Conservation (phyloP, 2,329 filamentous ascomycete species). For the Ophioceras dolichostomum region DNA sequence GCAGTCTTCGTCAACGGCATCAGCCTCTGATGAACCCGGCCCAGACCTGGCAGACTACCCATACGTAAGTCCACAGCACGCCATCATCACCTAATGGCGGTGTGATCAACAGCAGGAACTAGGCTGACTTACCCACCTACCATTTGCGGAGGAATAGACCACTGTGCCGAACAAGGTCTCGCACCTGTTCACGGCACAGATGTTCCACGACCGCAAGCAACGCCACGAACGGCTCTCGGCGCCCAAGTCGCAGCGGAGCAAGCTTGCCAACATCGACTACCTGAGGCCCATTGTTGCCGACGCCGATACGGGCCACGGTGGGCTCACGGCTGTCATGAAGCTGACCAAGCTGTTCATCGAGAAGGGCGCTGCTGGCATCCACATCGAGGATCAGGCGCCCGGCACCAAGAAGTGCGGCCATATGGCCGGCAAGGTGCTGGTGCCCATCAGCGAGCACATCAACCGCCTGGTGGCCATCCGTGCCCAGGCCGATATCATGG, state of each 20-base stretch:
- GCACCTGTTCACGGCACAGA: constrained; percentile 94
- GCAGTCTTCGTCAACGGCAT: constrained; percentile 96
- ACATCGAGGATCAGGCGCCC: constrained; percentile 96
- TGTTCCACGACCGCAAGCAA: constrained; percentile 99
- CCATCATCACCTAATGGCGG: too few relatives aligned
- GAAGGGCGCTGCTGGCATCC: constrained; percentile 91
- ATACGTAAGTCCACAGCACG: constrained; percentile 29
- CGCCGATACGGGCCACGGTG: constrained; percentile 93
- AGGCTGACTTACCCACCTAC: not conserved
- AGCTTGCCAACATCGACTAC: constrained; percentile 77
- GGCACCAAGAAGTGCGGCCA: constrained; percentile 99
- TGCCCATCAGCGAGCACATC: constrained; percentile 95
- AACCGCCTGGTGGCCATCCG: constrained; percentile 94
- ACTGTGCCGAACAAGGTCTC: constrained; percentile 97
- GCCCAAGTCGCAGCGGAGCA: constrained; percentile 58
- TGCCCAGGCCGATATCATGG: constrained; percentile 98
- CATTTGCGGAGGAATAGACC: constrained; percentile 41
- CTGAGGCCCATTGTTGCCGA: constrained; percentile 93
- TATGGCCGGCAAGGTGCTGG: constrained; percentile 97
- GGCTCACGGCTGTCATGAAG: constrained; percentile 98
- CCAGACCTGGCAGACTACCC: constrained; percentile 98
- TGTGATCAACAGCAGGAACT: not conserved
- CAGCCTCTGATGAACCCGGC: constrained; percentile 86
- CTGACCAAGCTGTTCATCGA: constrained; percentile 96
- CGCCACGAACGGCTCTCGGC: constrained; percentile 81